Conservation (phyloP, 108 stramenopile species). For the Skeletonema potamos region DNA sequence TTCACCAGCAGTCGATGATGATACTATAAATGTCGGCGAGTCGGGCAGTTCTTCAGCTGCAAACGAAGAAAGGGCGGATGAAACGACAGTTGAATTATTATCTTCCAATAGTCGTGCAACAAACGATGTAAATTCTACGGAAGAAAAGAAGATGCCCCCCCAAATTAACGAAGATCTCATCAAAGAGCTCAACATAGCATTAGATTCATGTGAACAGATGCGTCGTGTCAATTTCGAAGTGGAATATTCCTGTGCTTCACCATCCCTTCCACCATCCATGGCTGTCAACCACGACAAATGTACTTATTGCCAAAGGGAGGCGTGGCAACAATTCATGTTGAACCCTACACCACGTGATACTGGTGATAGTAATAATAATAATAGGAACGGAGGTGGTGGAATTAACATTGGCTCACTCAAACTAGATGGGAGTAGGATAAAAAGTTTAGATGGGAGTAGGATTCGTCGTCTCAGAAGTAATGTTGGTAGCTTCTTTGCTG, state of each 20-base stretch:
- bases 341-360: neutral
- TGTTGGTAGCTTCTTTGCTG: neutral
- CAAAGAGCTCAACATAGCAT: slow-evolving; percentile 64
- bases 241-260: slow-evolving; percentile 29
- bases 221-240: slow-evolving; percentile 63
- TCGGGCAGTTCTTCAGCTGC: too few relatives aligned
- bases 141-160: too few relatives aligned
- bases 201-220: slow-evolving; percentile 61
- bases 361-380: neutral
- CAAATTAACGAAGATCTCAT: slow-evolving; percentile 8
- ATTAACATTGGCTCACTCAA: neutral
- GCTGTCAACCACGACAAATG: slow-evolving; percentile 29
- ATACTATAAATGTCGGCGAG: too few relatives aligned
- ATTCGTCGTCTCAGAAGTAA: slow-evolving; percentile 8
- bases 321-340: slow-evolving; percentile 11
- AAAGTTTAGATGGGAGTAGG: neutral
- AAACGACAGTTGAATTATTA: too few relatives aligned
- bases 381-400: neutral
- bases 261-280: slow-evolving; percentile 3
- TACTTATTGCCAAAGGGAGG: slow-evolving; percentile 35
- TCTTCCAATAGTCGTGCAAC: too few relatives aligned
- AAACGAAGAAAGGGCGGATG: too few relatives aligned
- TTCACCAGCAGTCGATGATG: too few relatives aligned
- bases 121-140: too few relatives aligned
- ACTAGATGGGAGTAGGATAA: neutral